These are phyloP conservation scores for Lophium mytilinum DNA, from an alignment of 495 filamentous ascomycete species.

Conservation along the genomic window DNA sequence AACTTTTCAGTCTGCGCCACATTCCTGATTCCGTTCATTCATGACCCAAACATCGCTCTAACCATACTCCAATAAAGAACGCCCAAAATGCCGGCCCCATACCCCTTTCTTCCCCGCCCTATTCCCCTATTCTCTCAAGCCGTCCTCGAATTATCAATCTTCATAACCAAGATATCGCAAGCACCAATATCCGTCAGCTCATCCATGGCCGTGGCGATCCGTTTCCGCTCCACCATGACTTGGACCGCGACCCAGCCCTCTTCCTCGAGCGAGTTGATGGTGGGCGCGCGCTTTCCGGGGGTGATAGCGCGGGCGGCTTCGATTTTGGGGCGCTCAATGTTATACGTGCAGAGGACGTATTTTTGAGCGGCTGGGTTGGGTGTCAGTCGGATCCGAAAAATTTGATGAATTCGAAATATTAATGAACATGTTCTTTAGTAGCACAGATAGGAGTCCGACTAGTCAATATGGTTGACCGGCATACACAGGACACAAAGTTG, in stretches of 20 bases:
- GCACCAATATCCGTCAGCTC: conserved; percentile 71
- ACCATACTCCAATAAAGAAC: no score
- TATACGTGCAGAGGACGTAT: conserved; percentile 95
- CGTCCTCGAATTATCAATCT: conserved; percentile 77
- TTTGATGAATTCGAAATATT: no score
- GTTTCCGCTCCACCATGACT: conserved; percentile 89
- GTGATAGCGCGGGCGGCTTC: conserved; percentile 66
- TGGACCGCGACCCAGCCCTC: conserved; percentile 89
- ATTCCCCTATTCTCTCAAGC: background rate
- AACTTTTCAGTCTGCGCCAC: no score
- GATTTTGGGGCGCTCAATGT: conserved; percentile 64
- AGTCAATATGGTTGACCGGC: background rate
- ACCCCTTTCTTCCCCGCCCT: no score
- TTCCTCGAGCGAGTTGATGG: conserved; percentile 77
- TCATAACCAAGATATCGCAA: conserved; percentile 76
- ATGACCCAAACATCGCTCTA: no score
- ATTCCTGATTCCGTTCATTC: no score
- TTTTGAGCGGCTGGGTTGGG: conserved; percentile 65
- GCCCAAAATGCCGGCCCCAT: no score
- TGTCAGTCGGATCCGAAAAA: no score
- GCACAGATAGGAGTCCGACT: no score
- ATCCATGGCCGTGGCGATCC: conserved; percentile 86
- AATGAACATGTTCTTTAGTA: no score
- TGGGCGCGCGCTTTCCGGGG: conserved; percentile 90
- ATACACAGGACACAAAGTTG: background rate